A percentile compares a stretch with the other conserved stretches of the same genome.
phyloP scores from a whole-genome alignment of 352 stramenopile species.

The Aphanomyces euteiches region DNA sequence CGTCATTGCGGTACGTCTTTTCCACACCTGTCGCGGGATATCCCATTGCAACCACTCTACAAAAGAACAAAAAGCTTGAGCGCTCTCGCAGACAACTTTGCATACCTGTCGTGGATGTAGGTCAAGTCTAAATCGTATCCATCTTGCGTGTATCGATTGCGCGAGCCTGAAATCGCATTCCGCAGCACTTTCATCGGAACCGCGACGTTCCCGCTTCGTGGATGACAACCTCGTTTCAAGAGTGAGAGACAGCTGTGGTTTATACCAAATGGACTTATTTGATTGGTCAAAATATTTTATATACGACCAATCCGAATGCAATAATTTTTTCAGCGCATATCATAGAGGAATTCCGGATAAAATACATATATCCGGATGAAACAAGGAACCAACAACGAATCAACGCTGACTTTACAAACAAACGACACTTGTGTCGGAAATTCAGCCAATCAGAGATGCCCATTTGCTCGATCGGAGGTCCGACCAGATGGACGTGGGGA shows the following conservation, averaged over 20 bases:
- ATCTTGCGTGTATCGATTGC: slow-evolving; percentile 78
- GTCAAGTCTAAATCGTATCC: slow-evolving; percentile 82
- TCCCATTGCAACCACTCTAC: slow-evolving; percentile 72
- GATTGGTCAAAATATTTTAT: not conserved
- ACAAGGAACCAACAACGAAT: no score
- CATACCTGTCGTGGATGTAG: slow-evolving; percentile 49
- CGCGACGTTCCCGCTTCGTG: not conserved
- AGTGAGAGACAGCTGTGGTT: not conserved
- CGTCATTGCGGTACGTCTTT: slow-evolving; percentile 85
- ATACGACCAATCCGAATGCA: no score
- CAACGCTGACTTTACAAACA: no score
- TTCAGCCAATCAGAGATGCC: not conserved
- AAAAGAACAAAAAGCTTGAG: slow-evolving; percentile 30
- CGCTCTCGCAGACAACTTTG: no score
- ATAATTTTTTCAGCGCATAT: no score
- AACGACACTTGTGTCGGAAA: not conserved
- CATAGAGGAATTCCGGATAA: no score
- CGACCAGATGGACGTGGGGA: not conserved
- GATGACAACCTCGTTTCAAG: not conserved
- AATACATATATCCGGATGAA: no score
- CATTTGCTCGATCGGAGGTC: not conserved
- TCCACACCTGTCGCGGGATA: slow-evolving; percentile 78
- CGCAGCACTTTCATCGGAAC: slow-evolving; percentile 70
- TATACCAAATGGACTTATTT: not conserved
- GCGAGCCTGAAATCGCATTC: slow-evolving; percentile 70